Evolutionary conservation across 768 basidiomycete genomes (phyloP).

Genomic region (Agrocybe praecox): DNA sequence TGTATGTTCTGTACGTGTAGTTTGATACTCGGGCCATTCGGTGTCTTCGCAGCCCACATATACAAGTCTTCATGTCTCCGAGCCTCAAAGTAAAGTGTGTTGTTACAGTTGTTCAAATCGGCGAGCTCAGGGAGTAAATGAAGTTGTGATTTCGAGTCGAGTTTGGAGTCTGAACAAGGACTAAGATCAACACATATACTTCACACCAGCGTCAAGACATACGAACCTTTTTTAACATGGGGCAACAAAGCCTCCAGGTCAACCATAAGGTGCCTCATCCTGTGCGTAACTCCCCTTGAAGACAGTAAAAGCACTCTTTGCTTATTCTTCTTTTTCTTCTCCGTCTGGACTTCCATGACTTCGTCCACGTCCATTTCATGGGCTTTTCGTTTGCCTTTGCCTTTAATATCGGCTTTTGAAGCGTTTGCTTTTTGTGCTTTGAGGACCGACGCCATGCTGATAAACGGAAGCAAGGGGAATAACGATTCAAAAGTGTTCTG

Average conservation of each 20-base stretch:
- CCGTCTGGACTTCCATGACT: constrained; percentile 15
- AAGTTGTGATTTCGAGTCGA: constrained; percentile 95
- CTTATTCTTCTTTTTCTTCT: constrained; percentile 81
- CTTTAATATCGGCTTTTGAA: constrained; percentile 46
- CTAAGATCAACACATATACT: background rate
- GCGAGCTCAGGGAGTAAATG: constrained; percentile 93
- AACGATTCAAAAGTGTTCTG: background rate
- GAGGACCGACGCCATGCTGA: constrained; percentile 63
- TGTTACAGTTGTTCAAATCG: constrained; percentile 97
- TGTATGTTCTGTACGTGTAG: constrained; percentile 98
- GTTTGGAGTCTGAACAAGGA: constrained; percentile 77
- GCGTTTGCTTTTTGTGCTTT: constrained; percentile 65
- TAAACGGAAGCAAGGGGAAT: background rate
- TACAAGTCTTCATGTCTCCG: constrained; percentile 95
- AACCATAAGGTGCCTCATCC: constrained; percentile 97
- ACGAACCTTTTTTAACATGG: constrained; percentile 93
- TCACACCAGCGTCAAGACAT: background rate
- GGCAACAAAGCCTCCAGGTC: constrained; percentile 90
- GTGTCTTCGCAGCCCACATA: constrained; percentile 94
- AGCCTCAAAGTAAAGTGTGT: constrained; percentile 96
- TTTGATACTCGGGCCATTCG: constrained; percentile 96
- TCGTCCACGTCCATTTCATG: constrained; percentile 55
- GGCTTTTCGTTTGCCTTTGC: constrained; percentile 67
- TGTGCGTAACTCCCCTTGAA: constrained; percentile 91
- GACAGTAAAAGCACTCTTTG: constrained; percentile 93